A percentile compares a stretch with the other conserved stretches of the same genome.
Evolutionary conservation across 2,329 filamentous ascomycete genomes (phyloP).

Genomic region (Ophiostoma montium): DNA sequence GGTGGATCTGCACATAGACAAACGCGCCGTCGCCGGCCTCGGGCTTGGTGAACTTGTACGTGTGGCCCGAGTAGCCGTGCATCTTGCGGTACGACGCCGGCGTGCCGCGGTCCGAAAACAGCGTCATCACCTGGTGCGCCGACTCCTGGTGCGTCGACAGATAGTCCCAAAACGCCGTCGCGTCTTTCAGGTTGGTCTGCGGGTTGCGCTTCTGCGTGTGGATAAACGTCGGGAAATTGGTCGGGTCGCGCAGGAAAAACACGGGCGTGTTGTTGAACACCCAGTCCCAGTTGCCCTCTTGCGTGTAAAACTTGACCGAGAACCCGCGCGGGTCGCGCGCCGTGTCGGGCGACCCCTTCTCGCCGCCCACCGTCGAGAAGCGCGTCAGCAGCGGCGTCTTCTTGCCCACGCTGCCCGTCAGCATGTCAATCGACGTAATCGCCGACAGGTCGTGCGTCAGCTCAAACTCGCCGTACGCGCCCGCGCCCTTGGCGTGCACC

Average conservation of each 20-base stretch:
- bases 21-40: slow-evolving; percentile 49
- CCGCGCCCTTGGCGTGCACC: slow-evolving; percentile 17
- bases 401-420: slow-evolving; percentile 13
- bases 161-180: slow-evolving; percentile 49
- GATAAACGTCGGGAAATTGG: slow-evolving; percentile 63
- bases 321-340: slow-evolving; percentile 68
- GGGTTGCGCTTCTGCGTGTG: slow-evolving; percentile 68
- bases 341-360: slow-evolving; percentile 60
- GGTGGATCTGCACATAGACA: slow-evolving; percentile 51
- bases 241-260: slow-evolving; percentile 62
- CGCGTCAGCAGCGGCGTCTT: slow-evolving; percentile 51
- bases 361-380: slow-evolving; percentile 64
- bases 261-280: slow-evolving; percentile 64
- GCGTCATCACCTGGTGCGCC: slow-evolving; percentile 48
- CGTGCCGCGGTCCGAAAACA: slow-evolving; percentile 53
- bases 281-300: slow-evolving; percentile 61
- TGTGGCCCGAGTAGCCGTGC: slow-evolving; percentile 54
- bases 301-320: slow-evolving; percentile 59
- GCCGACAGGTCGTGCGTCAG: slow-evolving; percentile 14
- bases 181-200: slow-evolving; percentile 53
- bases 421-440: slow-evolving; percentile 10
- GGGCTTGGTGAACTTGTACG: slow-evolving; percentile 51
- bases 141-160: slow-evolving; percentile 47
- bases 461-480: slow-evolving; percentile 17
- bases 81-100: slow-evolving; percentile 52